phyloP scores from a whole-genome alignment of 768 basidiomycete genomes.

The Mycena venus region DNA sequence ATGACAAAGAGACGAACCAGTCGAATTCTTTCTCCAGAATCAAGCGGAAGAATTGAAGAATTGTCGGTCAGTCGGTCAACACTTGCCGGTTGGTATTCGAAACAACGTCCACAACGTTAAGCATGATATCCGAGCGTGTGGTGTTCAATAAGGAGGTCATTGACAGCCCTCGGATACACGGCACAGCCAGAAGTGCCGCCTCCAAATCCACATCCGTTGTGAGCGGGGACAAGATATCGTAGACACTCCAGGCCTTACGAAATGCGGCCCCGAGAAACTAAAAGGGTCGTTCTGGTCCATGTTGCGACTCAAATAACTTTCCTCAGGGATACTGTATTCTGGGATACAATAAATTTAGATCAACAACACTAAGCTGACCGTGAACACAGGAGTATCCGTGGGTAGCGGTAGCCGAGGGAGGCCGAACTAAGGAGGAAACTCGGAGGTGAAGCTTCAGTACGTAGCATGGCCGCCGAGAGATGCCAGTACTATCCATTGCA shows the following conservation, averaged over 20 bases:
- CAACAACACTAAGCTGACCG: not conserved
- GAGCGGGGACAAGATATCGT: not conserved
- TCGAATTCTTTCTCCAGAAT: not conserved
- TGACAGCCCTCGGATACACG: not conserved
- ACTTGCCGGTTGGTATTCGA: not conserved
- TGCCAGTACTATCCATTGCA: not conserved
- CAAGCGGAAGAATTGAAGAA: not conserved
- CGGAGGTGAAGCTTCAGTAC: not conserved
- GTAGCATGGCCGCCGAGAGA: not conserved
- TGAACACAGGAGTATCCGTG: conserved; percentile 14
- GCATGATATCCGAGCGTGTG: not conserved
- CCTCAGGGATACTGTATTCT: not conserved
- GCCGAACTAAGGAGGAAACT: not conserved
- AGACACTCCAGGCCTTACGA: not conserved
- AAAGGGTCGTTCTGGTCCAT: not conserved
- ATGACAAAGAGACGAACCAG: no score
- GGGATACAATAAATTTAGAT: not conserved
- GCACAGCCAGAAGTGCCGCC: not conserved
- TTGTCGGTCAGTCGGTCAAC: not conserved
- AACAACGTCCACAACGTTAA: not conserved
- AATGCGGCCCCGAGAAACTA: not conserved
- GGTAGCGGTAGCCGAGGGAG: conserved; percentile 20
- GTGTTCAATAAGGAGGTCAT: not conserved
- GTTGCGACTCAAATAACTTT: not conserved
- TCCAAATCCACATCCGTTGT: conserved; percentile 23